Conservation (phyloP, 441 rosid species). For the Gossypium lobatum region DNA sequence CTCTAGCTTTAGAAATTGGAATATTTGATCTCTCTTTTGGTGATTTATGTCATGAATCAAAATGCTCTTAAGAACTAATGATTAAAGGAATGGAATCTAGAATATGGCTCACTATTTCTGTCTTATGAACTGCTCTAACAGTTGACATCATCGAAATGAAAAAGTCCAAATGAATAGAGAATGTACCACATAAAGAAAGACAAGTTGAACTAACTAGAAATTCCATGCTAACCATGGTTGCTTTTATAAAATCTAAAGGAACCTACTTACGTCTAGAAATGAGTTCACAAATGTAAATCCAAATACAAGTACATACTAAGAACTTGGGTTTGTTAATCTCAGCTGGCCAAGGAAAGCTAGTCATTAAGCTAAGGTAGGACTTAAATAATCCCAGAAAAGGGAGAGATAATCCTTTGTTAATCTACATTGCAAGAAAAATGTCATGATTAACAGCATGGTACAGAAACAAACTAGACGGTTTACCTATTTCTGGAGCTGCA, state of each 20-base stretch:
- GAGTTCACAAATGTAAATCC: not conserved
- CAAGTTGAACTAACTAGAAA: not conserved
- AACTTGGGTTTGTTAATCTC: not conserved
- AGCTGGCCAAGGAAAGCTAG: not conserved
- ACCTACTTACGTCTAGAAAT: not conserved
- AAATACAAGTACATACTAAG: not conserved
- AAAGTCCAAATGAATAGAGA: not conserved
- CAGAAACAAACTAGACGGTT: not conserved
- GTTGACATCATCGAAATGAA: constrained; percentile 1
- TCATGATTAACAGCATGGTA: not conserved
- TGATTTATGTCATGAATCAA: not conserved
- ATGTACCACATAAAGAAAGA: not conserved
- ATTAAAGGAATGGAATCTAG: not conserved
- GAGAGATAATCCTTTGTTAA: not conserved
- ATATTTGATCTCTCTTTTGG: not conserved
- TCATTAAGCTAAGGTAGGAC: not conserved
- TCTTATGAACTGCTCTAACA: constrained; percentile 1
- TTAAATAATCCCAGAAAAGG: constrained; percentile 2
- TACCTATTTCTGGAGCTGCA: constrained; percentile 40
- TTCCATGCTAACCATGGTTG: not conserved
- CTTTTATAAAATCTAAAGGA: not conserved
- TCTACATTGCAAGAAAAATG: not conserved
- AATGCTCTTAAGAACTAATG: not conserved
- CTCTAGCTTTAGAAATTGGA: not conserved
- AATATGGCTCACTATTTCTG: not conserved